These are phyloP conservation scores for Cnidoscolus chayamansa DNA, from an alignment of 441 rosid species.

Conservation along the genomic window DNA sequence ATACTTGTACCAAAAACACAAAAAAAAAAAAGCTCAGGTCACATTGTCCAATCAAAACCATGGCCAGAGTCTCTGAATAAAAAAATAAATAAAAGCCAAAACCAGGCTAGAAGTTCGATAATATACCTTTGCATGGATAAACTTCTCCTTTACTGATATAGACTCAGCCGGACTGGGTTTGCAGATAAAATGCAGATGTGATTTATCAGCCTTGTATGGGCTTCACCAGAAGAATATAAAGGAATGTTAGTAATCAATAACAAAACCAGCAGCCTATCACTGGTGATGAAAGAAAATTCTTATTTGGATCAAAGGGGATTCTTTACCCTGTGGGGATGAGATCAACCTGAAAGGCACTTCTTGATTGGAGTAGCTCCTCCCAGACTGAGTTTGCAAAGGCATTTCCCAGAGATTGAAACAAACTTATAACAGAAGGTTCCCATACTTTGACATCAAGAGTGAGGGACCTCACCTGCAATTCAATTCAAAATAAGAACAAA, in stretches of 20 bases:
- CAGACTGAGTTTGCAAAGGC: conserved; percentile 91
- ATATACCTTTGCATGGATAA: conserved; percentile 90
- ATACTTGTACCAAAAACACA: neutral
- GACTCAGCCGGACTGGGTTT: conserved; percentile 76
- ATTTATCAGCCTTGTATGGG: conserved; percentile 56
- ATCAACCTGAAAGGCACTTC: conserved; percentile 71
- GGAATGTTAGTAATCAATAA: conserved; percentile 26
- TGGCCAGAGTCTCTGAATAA: neutral
- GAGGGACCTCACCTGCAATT: conserved; percentile 89
- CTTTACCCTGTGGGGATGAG: conserved; percentile 62
- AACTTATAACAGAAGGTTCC: conserved; percentile 94
- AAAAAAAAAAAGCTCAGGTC: neutral
- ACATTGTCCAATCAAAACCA: conserved; percentile 15
- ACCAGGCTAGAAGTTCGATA: conserved; percentile 9
- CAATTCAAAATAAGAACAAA: conserved; percentile 25
- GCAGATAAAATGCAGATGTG: conserved; percentile 52
- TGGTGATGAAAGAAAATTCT: conserved; percentile 14
- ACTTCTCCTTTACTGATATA: conserved; percentile 93
- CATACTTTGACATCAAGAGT: conserved; percentile 97
- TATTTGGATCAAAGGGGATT: conserved; percentile 18
- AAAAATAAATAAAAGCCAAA: conserved; percentile 11
- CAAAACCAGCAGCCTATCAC: conserved; percentile 15
- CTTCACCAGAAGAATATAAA: conserved; percentile 39
- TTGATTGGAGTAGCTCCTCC: conserved; percentile 93
- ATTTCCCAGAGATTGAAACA: conserved; percentile 97